Conservation (phyloP, 441 rosid species). For the Pelargonium myrrhifolium region DNA sequence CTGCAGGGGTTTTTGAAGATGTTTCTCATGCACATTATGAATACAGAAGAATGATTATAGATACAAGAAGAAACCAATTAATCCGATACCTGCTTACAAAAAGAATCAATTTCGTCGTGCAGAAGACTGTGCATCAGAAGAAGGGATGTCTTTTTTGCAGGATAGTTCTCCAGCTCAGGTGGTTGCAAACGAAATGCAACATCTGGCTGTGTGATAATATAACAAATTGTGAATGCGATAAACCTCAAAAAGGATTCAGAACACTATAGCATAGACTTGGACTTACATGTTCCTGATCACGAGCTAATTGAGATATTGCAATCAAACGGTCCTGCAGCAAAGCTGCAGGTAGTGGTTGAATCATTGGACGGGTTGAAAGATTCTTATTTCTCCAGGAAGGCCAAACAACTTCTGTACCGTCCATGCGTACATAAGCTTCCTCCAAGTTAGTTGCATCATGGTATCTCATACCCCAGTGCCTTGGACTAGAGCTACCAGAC, state of each 20-base stretch:
- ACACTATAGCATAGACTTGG: conserved; percentile 13
- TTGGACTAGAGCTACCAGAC: conserved; percentile 98
- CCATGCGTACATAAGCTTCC: conserved; percentile 55
- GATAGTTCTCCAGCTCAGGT: conserved; percentile 53
- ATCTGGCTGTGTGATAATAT: conserved; percentile 66
- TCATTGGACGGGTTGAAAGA: conserved; percentile 64
- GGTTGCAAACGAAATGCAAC: conserved; percentile 77
- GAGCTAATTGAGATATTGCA: conserved; percentile 82
- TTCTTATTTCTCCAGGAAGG: conserved; percentile 94
- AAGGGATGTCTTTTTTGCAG: conserved; percentile 48
- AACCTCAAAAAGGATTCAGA: conserved; percentile 11
- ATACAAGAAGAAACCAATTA: conserved; percentile 7
- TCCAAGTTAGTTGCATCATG: conserved; percentile 68
- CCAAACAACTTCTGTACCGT: conserved; percentile 88
- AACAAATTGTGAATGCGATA: conserved; percentile 22
- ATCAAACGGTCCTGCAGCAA: conserved; percentile 78
- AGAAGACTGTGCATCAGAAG: conserved; percentile 66
- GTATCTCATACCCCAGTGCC: conserved; percentile 91
- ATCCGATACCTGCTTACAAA: conserved; percentile 73
- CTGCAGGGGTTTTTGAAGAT: conserved; percentile 4
- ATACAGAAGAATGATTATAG: conserved; percentile 5
- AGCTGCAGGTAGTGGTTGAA: conserved; percentile 85
- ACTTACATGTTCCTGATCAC: conserved; percentile 93
- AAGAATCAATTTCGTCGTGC: conserved; percentile 75
- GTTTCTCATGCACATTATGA: conserved; percentile 8